These are phyloP conservation scores for Ochetophila trinervis DNA, from an alignment of 306 rosid species.

Conservation along the genomic window DNA sequence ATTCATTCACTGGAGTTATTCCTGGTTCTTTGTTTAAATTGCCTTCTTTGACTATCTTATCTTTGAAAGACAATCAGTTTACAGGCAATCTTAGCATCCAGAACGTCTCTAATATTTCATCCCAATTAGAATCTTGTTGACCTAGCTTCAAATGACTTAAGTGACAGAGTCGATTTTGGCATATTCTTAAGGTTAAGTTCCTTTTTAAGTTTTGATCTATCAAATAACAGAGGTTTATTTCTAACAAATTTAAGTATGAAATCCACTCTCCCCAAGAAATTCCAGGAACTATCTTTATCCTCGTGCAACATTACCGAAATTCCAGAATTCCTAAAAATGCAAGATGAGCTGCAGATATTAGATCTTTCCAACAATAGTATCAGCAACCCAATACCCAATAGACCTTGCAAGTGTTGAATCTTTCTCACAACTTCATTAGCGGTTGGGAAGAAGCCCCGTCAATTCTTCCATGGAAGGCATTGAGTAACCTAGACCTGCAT, in stretches of 20 bases:
- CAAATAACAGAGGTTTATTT: background rate
- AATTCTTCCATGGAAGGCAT: background rate
- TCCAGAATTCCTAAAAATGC: background rate
- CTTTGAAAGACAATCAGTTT: conserved; percentile 1
- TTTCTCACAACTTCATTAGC: background rate
- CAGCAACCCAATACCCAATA: background rate
- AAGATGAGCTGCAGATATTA: background rate
- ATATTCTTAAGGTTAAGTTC: background rate
- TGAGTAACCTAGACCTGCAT: background rate
- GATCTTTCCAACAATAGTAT: background rate
- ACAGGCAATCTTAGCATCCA: background rate
- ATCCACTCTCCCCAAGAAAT: background rate
- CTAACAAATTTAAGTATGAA: background rate
- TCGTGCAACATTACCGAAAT: background rate
- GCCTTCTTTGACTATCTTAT: background rate
- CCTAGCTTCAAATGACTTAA: background rate
- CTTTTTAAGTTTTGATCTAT: background rate
- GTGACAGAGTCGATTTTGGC: background rate
- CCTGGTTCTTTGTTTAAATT: conserved; percentile 6
- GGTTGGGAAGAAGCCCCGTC: background rate
- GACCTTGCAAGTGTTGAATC: background rate
- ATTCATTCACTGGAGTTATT: too few species aligned
- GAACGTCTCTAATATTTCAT: conserved; percentile 4
- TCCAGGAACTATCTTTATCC: background rate
- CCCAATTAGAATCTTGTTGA: background rate